Conservation (phyloP, 306 rosid species). For the Corylus americana region DNA sequence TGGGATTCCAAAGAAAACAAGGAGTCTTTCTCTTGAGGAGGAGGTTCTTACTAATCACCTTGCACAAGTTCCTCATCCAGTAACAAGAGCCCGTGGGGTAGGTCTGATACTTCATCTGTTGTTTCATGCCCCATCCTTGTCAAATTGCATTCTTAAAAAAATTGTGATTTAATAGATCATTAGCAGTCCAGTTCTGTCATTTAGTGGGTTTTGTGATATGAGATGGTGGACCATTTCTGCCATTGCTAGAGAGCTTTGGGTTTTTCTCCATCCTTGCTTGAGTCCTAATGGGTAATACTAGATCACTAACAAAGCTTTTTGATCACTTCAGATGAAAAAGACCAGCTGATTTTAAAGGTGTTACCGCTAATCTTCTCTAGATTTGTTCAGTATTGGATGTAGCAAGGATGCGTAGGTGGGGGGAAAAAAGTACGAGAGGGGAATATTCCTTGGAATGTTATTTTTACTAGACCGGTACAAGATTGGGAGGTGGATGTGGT, state of each 20-base stretch:
- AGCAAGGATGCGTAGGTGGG: too few relatives aligned
- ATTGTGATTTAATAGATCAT: neutral
- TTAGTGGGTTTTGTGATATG: neutral
- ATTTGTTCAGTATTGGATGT: too few relatives aligned
- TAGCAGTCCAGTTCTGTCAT: neutral
- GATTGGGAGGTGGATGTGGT: too few relatives aligned
- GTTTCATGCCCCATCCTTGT: slow-evolving; percentile 8
- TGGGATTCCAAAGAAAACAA: slow-evolving; percentile 40
- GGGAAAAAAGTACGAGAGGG: too few relatives aligned
- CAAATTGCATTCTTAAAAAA: neutral
- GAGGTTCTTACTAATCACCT: slow-evolving; percentile 50
- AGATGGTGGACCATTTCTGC: neutral
- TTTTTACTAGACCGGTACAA: too few relatives aligned
- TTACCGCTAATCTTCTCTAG: neutral
- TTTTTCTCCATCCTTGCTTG: neutral
- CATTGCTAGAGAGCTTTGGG: neutral
- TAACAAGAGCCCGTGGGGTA: slow-evolving; percentile 51
- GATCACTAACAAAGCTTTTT: neutral
- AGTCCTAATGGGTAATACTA: neutral
- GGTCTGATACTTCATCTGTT: slow-evolving; percentile 22
- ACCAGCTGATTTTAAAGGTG: neutral
- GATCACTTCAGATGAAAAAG: neutral
- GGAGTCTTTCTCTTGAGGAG: slow-evolving; percentile 81
- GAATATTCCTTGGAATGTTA: too few relatives aligned
- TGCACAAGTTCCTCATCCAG: slow-evolving; percentile 32